These are phyloP conservation scores for Xylariaceae sp. DNA, from an alignment of 2,329 filamentous ascomycete species.

Conservation along the genomic window DNA sequence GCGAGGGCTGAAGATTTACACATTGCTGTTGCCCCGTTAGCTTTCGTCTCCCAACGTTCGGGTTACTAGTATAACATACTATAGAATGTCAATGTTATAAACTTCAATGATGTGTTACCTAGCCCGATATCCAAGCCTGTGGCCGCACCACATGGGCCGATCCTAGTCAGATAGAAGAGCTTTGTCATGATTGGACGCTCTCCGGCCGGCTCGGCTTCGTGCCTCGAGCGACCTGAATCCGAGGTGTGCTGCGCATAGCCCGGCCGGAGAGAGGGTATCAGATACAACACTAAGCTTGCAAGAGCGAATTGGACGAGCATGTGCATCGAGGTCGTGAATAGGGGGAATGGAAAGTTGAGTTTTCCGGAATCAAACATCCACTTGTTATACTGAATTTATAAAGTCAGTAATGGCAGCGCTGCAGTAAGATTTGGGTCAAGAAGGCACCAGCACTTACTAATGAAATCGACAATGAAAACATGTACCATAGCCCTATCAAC, in stretches of 20 bases:
- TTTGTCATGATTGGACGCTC: constrained; percentile 68
- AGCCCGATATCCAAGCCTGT: constrained; percentile 95
- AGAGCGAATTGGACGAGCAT: constrained; percentile 93
- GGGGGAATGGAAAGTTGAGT: constrained; percentile 87
- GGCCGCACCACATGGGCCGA: constrained; percentile 86
- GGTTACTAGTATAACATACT: constrained; percentile 51
- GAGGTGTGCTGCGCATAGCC: constrained; percentile 45
- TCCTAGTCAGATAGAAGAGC: constrained; percentile 86
- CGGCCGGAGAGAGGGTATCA: constrained; percentile 80
- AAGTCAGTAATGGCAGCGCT: constrained; percentile 25
- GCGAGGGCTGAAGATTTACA: constrained; percentile 96
- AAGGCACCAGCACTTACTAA: constrained; percentile 58
- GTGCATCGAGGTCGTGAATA: constrained; percentile 93
- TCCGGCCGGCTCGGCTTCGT: constrained; percentile 51
- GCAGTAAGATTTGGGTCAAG: background rate
- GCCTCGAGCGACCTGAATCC: constrained; percentile 49
- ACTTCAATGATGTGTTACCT: constrained; percentile 92
- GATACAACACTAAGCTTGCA: constrained; percentile 72
- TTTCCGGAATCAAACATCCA: constrained; percentile 95
- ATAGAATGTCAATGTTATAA: constrained; percentile 95
- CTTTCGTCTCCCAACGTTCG: background rate
- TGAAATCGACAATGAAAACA: constrained; percentile 91
- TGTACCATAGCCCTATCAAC: constrained; percentile 84
- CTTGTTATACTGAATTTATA: constrained; percentile 78
- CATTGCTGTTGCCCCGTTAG: constrained; percentile 62